These are phyloP conservation scores for Hura crepitans DNA, from an alignment of 441 rosid species.

Conservation along the genomic window DNA sequence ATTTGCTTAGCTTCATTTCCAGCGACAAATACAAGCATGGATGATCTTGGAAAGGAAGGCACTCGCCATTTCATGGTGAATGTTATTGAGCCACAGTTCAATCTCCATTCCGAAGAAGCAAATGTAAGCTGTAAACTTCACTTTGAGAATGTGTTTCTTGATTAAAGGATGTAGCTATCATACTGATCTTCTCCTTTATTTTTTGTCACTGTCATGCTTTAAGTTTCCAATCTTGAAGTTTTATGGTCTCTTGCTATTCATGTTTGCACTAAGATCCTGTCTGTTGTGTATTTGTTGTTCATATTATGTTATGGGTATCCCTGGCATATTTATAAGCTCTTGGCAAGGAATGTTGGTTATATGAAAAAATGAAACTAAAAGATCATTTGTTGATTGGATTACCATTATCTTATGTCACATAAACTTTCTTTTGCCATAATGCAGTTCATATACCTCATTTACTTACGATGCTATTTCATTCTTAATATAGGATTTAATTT, in stretches of 20 bases:
- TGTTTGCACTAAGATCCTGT: too few relatives aligned
- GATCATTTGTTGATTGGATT: not conserved
- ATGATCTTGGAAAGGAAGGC: constrained; percentile 77
- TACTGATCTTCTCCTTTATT: not conserved
- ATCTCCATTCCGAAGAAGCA: constrained; percentile 98
- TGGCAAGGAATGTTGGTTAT: too few relatives aligned
- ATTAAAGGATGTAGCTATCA: not conserved
- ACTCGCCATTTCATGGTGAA: constrained; percentile 94
- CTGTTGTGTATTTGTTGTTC: too few relatives aligned
- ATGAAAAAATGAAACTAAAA: too few relatives aligned
- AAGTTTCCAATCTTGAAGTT: not conserved
- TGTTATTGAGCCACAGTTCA: constrained; percentile 97
- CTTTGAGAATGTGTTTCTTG: too few relatives aligned
- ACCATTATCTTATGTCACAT: too few relatives aligned
- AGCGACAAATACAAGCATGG: constrained; percentile 48
- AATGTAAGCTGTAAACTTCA: constrained; percentile 60
- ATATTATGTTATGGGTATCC: not conserved
- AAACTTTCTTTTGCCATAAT: too few relatives aligned
- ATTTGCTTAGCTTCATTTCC: constrained; percentile 34
- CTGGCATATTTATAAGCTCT: not conserved
- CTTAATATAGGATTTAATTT: not conserved
- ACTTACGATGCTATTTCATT: not conserved
- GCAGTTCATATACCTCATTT: not conserved
- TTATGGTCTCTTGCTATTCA: too few relatives aligned
- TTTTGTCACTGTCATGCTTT: not conserved